Conservation (phyloP, 2,329 filamentous ascomycete genomes). For the Fonsecaea nubica region DNA sequence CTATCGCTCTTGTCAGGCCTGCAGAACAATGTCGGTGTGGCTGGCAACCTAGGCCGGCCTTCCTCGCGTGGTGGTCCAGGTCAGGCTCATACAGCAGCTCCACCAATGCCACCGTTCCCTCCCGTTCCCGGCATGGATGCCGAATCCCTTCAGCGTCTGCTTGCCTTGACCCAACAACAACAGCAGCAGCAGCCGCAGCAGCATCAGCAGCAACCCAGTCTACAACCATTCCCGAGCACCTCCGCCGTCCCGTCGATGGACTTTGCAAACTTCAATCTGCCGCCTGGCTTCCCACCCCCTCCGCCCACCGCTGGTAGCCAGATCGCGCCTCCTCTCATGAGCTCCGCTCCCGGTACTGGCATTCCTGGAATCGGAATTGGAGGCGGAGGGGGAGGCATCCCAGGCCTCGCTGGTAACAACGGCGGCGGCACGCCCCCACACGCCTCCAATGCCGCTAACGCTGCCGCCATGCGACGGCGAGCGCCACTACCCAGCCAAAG, state of each 20-base stretch:
- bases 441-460: conserved; percentile 39
- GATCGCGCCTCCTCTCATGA: not conserved
- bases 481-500: conserved; percentile 82
- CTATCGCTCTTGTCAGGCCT: conserved; percentile 39
- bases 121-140: conserved; percentile 60
- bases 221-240: conserved; percentile 48
- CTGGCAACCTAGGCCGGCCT: not conserved
- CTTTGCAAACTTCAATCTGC: conserved; percentile 44
- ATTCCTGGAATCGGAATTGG: conserved; percentile 48
- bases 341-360: conserved; percentile 39
- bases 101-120: conserved; percentile 46
- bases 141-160: conserved; percentile 45
- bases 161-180: conserved; percentile 42
- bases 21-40: conserved; percentile 8
- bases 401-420: conserved; percentile 41
- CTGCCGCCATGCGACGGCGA: conserved; percentile 54
- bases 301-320: conserved; percentile 51
- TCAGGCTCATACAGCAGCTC: not conserved
- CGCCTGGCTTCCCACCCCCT: conserved; percentile 63
- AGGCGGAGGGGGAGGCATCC: conserved; percentile 32
- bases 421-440: conserved; percentile 42
- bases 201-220: conserved; percentile 44
- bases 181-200: conserved; percentile 40
- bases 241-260: conserved; percentile 46
- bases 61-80: not conserved